Conservation (phyloP, 225 moss, liverwort and hornwort species). For the Thuidium tamariscinum region DNA sequence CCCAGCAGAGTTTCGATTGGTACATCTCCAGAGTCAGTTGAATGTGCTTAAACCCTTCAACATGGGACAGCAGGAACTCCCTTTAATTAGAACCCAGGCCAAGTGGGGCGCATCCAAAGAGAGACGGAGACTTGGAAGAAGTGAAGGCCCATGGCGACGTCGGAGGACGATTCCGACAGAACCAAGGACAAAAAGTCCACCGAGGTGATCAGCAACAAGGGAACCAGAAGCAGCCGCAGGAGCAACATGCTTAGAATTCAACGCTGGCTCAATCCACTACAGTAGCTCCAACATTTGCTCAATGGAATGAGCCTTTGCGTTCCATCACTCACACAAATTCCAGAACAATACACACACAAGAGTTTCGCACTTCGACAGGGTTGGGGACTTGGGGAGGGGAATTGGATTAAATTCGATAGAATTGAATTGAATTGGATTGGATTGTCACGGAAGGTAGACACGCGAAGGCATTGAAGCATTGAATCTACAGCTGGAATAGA, state of each 20-base stretch:
- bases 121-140: constrained; percentile 7
- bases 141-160: constrained; percentile 17
- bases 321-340: not conserved
- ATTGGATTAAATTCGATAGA: no score
- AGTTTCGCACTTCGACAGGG: not conserved
- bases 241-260: constrained; percentile 1
- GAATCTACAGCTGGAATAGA: not conserved
- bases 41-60: not conserved
- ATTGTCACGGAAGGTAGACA: not conserved
- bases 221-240: constrained; percentile 11
- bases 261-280: not conserved
- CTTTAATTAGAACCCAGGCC: not conserved
- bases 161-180: constrained; percentile 2
- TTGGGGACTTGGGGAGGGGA: not conserved
- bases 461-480: not conserved
- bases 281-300: not conserved
- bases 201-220: constrained; percentile 11
- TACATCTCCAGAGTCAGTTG: not conserved
- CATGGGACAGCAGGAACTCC: not conserved
- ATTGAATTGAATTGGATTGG: not conserved
- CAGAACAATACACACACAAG: not conserved
- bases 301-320: not conserved
- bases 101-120: constrained; percentile 6
- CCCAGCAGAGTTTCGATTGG: not conserved
- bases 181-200: constrained; percentile 19